phyloP scores from a whole-genome alignment of 805 yeast species.

The Pichia pseudocactophila region DNA sequence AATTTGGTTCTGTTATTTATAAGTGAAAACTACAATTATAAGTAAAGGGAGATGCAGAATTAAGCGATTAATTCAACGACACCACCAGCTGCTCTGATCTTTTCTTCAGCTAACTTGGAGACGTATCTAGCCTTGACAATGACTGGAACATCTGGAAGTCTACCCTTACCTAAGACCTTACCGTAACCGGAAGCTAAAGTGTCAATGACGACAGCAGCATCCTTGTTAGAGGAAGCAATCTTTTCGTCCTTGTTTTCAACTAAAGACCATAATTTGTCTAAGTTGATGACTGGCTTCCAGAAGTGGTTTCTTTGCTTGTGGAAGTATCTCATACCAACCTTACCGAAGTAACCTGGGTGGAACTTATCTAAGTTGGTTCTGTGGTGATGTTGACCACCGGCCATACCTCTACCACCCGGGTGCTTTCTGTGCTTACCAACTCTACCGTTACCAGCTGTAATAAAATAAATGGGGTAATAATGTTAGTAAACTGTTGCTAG shows the following conservation, averaged over 20 bases:
- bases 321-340: conserved; percentile 99
- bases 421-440: conserved; percentile 99
- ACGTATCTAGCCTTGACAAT: conserved; percentile 99
- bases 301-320: conserved; percentile 88
- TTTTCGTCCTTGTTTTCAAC: conserved; percentile 92
- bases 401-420: conserved; percentile 99
- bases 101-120: conserved; percentile 98
- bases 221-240: conserved; percentile 72
- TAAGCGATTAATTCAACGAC: conserved; percentile 98
- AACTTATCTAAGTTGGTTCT: conserved; percentile 99
- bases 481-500: conserved; percentile 11
- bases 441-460: conserved; percentile 99
- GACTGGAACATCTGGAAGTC: conserved; percentile 95
- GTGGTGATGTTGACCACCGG: conserved; percentile 99
- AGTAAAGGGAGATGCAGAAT: conserved; percentile 16
- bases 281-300: conserved; percentile 98
- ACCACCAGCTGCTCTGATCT: conserved; percentile 99
- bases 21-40: conserved; percentile 2
- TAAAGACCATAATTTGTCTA: conserved; percentile 97
- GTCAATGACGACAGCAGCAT: conserved; percentile 98
- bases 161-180: conserved; percentile 99
- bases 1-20: neutral
- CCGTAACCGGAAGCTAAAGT: conserved; percentile 99
- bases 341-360: conserved; percentile 99
- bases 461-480: conserved; percentile 4